Base-by-base conservation (phyloP, 257 asterid species). In the Nicotiana attenuata region DNA sequence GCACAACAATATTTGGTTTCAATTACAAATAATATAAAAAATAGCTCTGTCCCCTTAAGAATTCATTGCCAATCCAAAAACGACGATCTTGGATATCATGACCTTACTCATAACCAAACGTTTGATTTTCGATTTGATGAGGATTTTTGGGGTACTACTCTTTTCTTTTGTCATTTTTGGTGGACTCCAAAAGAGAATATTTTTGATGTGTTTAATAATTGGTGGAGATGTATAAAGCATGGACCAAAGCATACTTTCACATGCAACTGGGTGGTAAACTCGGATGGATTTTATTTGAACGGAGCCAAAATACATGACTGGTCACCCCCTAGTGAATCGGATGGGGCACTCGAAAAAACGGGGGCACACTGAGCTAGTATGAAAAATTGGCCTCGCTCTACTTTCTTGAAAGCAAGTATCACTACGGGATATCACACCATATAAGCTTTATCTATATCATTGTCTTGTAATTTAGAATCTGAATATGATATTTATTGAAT, bases 131-230 rank as follows among this genome's bases (percentile, higher is more conserved):
- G 26, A 35, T 79, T 80, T 45, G 16, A 22, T 10, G 66, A 20
- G 28, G 41, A 80, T 8, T n/a, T 10, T 3, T 63, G 19, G 5
- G 4, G n/a, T 1, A 80, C 5, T 15, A 80, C 55, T 9, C 8
- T 45, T 15, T 65, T 28, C 19, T 35, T 64, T 45, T 65, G 77
- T 2, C 83, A 80, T 80, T 65, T 65, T 65, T 80, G 77, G 56
- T 52, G 65, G 83, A 20, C 2, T 16, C 5, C 35, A 5, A 65
- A 52, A 20, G 5, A 52, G 5, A 29, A 0, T 9, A 2, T 0
- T 1, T 65, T 80, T 10, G 55, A 26, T 8, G 83, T 65, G 16
- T 80, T 47, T 17, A 28, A 45, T 10, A 11, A 26, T 10, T 77
- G 66, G 9, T 8, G 28, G 2, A 9, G 20, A n/a, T 47, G 53